Percentiles rank a stretch among this genome's conserved stretches.
Evolutionary conservation across 495 filamentous ascomycete genomes (phyloP).

Genomic region (Podospora comata): DNA sequence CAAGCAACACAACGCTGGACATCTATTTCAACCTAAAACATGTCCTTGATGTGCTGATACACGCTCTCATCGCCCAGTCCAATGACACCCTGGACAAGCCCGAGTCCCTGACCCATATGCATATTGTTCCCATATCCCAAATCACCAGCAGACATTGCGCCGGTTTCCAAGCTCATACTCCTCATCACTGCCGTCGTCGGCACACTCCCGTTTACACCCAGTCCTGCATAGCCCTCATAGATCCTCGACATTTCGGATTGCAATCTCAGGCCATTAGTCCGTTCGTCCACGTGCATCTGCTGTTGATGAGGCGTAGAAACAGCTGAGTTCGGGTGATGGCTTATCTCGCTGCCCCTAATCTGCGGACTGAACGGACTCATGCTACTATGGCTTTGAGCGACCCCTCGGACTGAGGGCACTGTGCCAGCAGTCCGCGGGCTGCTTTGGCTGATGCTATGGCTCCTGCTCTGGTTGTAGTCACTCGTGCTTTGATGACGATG

Average conservation of each 20-base stretch:
- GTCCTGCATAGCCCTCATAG: slow-evolving; percentile 36
- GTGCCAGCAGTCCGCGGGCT: not conserved
- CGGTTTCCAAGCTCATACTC: not conserved
- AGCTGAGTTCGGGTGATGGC: not conserved
- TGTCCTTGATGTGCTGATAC: slow-evolving; percentile 25
- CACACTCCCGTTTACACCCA: not conserved
- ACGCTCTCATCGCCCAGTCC: slow-evolving; percentile 10
- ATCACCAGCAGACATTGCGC: not conserved
- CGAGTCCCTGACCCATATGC: not conserved
- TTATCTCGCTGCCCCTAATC: not conserved
- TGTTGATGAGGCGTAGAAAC: slow-evolving; percentile 1
- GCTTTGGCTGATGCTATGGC: not conserved
- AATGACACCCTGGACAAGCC: slow-evolving; percentile 4
- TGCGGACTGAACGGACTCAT: not conserved
- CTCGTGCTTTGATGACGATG: not conserved
- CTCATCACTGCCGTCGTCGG: not conserved
- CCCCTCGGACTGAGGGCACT: not conserved
- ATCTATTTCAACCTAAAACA: slow-evolving; percentile 20
- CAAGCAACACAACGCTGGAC: not conserved
- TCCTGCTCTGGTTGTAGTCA: not conserved
- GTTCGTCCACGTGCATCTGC: slow-evolving; percentile 24
- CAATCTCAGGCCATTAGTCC: slow-evolving; percentile 38
- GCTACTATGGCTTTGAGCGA: not conserved
- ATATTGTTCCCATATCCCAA: slow-evolving; percentile 8
- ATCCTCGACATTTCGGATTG: slow-evolving; percentile 48